These are phyloP conservation scores for Powellomyces hirtus DNA, from an alignment of 192 early-diverging fungal species.

Conservation along the genomic window DNA sequence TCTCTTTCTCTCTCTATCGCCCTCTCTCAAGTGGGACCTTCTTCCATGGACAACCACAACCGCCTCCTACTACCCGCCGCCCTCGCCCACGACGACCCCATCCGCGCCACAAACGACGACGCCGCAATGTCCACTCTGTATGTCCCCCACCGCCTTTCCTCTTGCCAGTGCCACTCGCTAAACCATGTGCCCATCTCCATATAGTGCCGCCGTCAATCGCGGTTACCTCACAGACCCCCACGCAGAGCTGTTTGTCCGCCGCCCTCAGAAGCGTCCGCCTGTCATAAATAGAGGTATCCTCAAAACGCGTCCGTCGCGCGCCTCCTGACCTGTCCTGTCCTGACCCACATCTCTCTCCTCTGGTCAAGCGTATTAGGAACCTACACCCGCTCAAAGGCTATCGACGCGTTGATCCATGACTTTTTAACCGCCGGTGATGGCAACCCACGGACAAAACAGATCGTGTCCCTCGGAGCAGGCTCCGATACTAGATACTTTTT, in stretches of 20 bases:
- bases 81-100: conserved; percentile 55
- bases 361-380: conserved; percentile 51
- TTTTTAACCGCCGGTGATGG: conserved; percentile 52
- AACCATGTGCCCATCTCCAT: not conserved
- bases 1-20: too few species aligned
- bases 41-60: too few species aligned
- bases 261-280: conserved; percentile 69
- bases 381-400: conserved; percentile 66
- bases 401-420: conserved; percentile 63
- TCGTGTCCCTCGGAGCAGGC: conserved; percentile 87
- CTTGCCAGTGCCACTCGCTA: not conserved
- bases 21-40: too few species aligned
- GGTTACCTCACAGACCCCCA: conserved; percentile 84
- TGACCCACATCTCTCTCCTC: not conserved
- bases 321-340: not conserved
- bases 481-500: conserved; percentile 90
- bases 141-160: not conserved
- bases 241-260: conserved; percentile 58
- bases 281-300: conserved; percentile 95
- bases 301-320: conserved; percentile 3
- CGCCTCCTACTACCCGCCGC: too few species aligned
- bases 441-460: conserved; percentile 56
- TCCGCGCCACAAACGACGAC: conserved; percentile 89
- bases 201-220: conserved; percentile 72
- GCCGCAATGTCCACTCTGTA: conserved; percentile 82